These are phyloP conservation scores for Vigna reflexopilosa DNA, from an alignment of 306 rosid genomes.

Conservation along the genomic window DNA sequence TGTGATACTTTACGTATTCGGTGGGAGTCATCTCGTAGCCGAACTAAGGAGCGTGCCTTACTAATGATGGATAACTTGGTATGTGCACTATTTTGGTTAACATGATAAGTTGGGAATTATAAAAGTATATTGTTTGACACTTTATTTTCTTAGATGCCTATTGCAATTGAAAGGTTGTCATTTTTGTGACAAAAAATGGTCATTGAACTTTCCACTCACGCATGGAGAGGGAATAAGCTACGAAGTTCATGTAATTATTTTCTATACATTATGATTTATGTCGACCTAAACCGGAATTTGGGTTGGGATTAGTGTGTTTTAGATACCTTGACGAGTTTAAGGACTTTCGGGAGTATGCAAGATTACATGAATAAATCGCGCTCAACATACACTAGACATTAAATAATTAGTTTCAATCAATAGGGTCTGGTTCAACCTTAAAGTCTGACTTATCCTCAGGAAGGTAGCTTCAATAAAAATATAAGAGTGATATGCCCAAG, in stretches of 20 bases:
- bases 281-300: constrained; percentile 4
- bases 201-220: background rate
- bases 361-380: too few species aligned
- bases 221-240: background rate
- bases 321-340: background rate
- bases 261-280: constrained; percentile 4
- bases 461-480: too few species aligned
- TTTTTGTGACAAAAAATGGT: constrained; percentile 23
- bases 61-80: constrained; percentile 91
- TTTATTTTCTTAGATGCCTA: constrained; percentile 20
- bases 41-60: constrained; percentile 91
- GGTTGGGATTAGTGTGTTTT: background rate
- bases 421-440: too few species aligned
- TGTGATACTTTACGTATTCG: constrained; percentile 81
- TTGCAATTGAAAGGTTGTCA: constrained; percentile 14
- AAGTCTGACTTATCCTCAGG: too few species aligned
- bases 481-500: too few species aligned
- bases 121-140: constrained; percentile 20
- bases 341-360: too few species aligned
- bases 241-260: background rate
- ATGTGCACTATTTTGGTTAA: constrained; percentile 46
- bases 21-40: constrained; percentile 93
- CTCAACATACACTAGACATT: too few species aligned
- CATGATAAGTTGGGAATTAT: constrained; percentile 6
- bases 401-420: too few species aligned